Base-by-base conservation (phyloP, 176 grass and related monocot species). In the bread wheat (Triticum aestivum) region DNA sequence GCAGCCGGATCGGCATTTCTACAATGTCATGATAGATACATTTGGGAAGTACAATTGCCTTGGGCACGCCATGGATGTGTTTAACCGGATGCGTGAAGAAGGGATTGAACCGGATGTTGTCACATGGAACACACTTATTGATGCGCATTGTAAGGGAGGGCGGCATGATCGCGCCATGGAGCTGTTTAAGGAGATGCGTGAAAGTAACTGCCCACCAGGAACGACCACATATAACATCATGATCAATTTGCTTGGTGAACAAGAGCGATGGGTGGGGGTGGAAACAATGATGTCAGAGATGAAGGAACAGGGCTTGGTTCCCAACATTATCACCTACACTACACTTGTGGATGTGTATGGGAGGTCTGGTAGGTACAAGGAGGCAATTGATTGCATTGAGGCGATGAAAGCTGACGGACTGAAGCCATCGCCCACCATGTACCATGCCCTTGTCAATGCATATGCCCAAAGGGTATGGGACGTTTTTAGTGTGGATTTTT, bases 301-400 rank as follows among this genome's bases (percentile, higher is more conserved):
- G 93, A 92, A 92, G 79, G 88, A 87, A 4, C 90, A 91, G 29
- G 93, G 93, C 17, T 84, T 98, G 65, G 84, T 96, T 82, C 93
- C 91, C 0, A 98, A 96, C 86, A 91, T 85, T 34, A 91, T 98
- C 18, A 98, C 96, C 10, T 98, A 98, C 61, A 98, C 96, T 27
- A 98, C 96, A 45, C 93, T 96, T 61, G 91, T 98, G 12, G 93
- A 98, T 94, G 91, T 93, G n/a, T 96, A 98, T 84, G 96, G 96
- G 74, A 94, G 91, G 72, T 90, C 96, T 3, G 96, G 96, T 39
- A 91, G 89, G 77, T 98, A 86, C 73, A 87, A 92, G 49, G 93
- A 98, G 37, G 96, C 96, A 30, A 89, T 96, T 88, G 96, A 93
- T 75, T 98, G 88, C 90, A 82, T 98, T 37, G 93, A 98, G 37